phyloP scores from a whole-genome alignment of 768 basidiomycete species.

The Atractiella rhizophila region DNA sequence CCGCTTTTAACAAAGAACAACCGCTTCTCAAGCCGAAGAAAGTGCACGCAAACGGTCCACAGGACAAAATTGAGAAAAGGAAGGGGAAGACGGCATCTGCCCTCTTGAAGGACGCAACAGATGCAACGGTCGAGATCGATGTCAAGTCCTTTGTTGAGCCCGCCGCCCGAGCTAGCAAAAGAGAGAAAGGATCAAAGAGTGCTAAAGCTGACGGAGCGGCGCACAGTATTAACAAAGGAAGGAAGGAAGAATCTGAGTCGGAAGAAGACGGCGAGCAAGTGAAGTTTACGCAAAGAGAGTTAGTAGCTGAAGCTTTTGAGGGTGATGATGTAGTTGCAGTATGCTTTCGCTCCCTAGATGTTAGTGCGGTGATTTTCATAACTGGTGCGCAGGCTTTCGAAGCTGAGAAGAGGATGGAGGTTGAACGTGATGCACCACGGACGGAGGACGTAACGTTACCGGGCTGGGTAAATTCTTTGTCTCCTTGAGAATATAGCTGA shows the following conservation, averaged over 20 bases:
- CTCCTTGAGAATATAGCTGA: not conserved
- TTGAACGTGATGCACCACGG: conserved; percentile 60
- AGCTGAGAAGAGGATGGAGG: conserved; percentile 53
- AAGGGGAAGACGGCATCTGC: conserved; percentile 45
- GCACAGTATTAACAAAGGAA: conserved; percentile 14
- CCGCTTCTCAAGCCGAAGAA: no score
- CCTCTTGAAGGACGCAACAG: conserved; percentile 34
- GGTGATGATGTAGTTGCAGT: conserved; percentile 89
- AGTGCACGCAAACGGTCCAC: no score
- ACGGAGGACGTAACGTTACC: conserved; percentile 73
- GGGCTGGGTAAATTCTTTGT: conserved; percentile 51
- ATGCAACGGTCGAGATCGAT: conserved; percentile 5
- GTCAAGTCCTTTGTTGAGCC: not conserved
- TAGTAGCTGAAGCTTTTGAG: conserved; percentile 84
- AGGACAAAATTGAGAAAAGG: conserved; percentile 15
- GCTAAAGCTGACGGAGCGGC: no score
- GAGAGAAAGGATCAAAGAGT: not conserved
- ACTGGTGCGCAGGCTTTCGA: conserved; percentile 46
- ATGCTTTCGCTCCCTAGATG: conserved; percentile 14
- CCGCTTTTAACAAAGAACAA: no score
- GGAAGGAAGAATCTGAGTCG: conserved; percentile 24
- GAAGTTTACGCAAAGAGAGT: conserved; percentile 69
- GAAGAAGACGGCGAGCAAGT: conserved; percentile 30
- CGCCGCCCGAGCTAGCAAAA: not conserved
- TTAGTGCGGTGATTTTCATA: not conserved